Conservation (phyloP, 1,139 yeast genomes). For the Pichia sp. region DNA sequence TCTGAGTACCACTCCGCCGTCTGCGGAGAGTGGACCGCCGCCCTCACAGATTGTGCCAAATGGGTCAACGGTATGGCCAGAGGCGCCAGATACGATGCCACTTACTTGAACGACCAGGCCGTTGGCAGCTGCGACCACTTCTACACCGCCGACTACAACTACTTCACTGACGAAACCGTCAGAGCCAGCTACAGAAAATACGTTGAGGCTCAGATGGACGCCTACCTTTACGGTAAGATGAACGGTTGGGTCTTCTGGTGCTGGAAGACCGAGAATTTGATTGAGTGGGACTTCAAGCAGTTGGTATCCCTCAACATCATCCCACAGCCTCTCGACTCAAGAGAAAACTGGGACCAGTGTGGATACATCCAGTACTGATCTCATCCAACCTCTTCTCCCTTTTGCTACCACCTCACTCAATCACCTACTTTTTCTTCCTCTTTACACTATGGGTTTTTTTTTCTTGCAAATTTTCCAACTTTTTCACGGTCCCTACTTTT, state of each 20-base stretch:
- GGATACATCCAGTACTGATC: conserved; percentile 18
- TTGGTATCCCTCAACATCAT: conserved; percentile 48
- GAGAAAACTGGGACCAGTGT: conserved; percentile 39
- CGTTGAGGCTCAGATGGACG: conserved; percentile 49
- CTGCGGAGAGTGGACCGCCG: conserved; percentile 82
- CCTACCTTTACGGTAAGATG: conserved; percentile 35
- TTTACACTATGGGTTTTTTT: neutral
- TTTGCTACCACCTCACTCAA: neutral
- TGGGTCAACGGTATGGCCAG: conserved; percentile 62
- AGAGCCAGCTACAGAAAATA: conserved; percentile 40
- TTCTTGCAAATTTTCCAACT: too few relatives aligned
- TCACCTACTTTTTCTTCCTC: neutral
- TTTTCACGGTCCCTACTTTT: neutral
- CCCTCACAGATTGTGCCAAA: conserved; percentile 69
- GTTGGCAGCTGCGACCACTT: conserved; percentile 38
- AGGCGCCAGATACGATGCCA: conserved; percentile 57
- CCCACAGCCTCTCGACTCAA: conserved; percentile 56
- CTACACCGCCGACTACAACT: conserved; percentile 25
- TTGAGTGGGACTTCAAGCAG: conserved; percentile 61
- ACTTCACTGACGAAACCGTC: conserved; percentile 35
- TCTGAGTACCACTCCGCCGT: conserved; percentile 44
- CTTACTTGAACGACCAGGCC: conserved; percentile 39
- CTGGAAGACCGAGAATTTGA: conserved; percentile 58
- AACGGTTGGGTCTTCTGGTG: conserved; percentile 70
- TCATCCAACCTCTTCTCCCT: neutral